These are phyloP conservation scores for Saxophila tyrrhenica DNA, from an alignment of 495 filamentous ascomycete genomes.

Conservation along the genomic window DNA sequence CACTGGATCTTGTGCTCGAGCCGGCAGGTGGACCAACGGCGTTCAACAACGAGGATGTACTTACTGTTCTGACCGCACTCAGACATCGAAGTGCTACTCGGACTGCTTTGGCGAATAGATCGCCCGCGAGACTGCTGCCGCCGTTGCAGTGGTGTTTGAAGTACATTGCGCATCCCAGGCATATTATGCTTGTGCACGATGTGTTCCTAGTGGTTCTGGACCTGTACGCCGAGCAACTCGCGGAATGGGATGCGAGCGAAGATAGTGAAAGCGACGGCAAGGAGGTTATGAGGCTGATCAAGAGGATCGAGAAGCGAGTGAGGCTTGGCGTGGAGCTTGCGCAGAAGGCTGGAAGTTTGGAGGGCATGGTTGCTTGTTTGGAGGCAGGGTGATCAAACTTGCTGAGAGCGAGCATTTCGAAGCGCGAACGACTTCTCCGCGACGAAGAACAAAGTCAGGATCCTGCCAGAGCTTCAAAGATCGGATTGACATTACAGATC, in stretches of 20 bases:
- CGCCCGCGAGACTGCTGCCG: slow-evolving; percentile 65
- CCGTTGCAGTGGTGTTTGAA: slow-evolving; percentile 73
- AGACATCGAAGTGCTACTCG: slow-evolving; percentile 78
- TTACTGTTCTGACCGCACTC: slow-evolving; percentile 73
- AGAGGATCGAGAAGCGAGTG: slow-evolving; percentile 15
- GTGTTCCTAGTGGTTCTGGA: slow-evolving; percentile 69
- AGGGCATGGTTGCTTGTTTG: slow-evolving; percentile 10
- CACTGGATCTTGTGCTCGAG: slow-evolving; percentile 64
- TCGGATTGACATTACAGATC: no score
- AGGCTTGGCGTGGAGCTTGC: slow-evolving; percentile 18
- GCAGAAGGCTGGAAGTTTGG: slow-evolving; percentile 4
- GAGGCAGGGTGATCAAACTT: slow-evolving; percentile 16
- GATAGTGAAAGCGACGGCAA: slow-evolving; percentile 1
- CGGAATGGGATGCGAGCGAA: slow-evolving; percentile 31
- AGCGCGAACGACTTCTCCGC: no score
- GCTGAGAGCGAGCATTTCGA: no score
- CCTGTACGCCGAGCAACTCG: slow-evolving; percentile 73
- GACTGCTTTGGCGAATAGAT: slow-evolving; percentile 69
- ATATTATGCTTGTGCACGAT: slow-evolving; percentile 66
- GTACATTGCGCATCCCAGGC: slow-evolving; percentile 66
- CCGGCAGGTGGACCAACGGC: slow-evolving; percentile 22
- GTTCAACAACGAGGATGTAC: slow-evolving; percentile 24
- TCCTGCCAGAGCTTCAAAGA: no score
- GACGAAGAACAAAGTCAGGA: no score
- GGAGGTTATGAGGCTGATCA: slow-evolving; percentile 8